phyloP scores from a whole-genome alignment of 225 moss, liverwort and hornwort species.

The Sphagnum contortum region DNA sequence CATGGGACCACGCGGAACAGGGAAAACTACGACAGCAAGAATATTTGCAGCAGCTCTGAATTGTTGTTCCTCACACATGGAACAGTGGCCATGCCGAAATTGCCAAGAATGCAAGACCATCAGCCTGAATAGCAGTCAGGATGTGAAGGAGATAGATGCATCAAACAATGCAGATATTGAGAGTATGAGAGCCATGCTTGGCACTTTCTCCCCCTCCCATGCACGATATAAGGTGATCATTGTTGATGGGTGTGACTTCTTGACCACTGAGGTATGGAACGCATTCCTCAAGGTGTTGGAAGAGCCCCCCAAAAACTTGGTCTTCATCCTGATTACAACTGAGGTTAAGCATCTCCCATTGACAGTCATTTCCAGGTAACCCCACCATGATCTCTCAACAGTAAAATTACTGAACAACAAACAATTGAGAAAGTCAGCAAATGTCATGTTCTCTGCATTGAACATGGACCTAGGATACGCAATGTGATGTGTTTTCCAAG shows the following conservation, averaged over 20 bases:
- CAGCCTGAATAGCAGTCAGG: slow-evolving; percentile 27
- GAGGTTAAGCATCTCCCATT: slow-evolving; percentile 61
- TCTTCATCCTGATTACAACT: slow-evolving; percentile 75
- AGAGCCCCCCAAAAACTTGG: slow-evolving; percentile 66
- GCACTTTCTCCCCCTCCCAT: slow-evolving; percentile 34
- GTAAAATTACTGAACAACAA: too few relatives aligned
- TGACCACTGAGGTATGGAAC: slow-evolving; percentile 63
- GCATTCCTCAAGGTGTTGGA: slow-evolving; percentile 76
- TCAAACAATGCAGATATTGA: slow-evolving; percentile 42
- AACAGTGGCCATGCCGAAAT: slow-evolving; percentile 54
- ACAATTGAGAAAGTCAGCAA: too few relatives aligned
- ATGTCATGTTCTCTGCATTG: too few relatives aligned
- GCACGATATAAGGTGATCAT: slow-evolving; percentile 68
- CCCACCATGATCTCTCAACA: too few relatives aligned
- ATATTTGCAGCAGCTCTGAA: slow-evolving; percentile 73
- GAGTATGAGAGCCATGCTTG: slow-evolving; percentile 43
- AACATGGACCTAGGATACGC: too few relatives aligned
- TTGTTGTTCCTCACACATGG: slow-evolving; percentile 36
- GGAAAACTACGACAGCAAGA: slow-evolving; percentile 69
- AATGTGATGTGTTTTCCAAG: too few relatives aligned
- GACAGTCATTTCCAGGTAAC: slow-evolving; percentile 48
- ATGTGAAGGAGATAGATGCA: slow-evolving; percentile 62
- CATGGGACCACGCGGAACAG: slow-evolving; percentile 81
- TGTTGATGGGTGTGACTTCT: slow-evolving; percentile 73
- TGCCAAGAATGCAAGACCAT: slow-evolving; percentile 48